phyloP scores from a whole-genome alignment of 148 eudicot genomes.

The Chenopodium suecicum region DNA sequence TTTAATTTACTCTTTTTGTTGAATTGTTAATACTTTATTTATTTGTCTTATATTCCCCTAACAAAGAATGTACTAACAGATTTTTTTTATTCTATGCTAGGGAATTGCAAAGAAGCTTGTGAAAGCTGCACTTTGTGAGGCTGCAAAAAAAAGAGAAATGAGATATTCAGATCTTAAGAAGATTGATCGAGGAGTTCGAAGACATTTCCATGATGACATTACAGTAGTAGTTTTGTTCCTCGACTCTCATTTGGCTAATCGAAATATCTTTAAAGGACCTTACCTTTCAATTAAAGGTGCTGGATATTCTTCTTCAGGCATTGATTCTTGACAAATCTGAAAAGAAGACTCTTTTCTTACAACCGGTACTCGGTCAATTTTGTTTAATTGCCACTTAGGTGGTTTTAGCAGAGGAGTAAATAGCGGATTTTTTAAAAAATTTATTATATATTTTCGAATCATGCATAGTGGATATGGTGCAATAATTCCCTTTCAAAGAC shows the following conservation, averaged over 20 bases:
- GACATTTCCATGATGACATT: constrained; percentile 86
- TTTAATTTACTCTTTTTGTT: no score
- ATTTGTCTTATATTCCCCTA: background rate
- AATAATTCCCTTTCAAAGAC: no score
- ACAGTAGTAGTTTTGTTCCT: constrained; percentile 74
- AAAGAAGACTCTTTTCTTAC: background rate
- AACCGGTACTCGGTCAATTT: background rate
- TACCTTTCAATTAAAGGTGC: constrained; percentile 55
- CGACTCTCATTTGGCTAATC: constrained; percentile 52
- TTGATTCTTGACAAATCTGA: constrained; percentile 7
- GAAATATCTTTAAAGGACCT: constrained; percentile 41
- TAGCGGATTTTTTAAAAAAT: background rate
- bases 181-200: constrained; percentile 65
- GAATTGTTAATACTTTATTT: background rate
- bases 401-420: constrained; percentile 11
- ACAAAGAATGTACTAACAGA: background rate
- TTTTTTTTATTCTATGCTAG: constrained; percentile 27
- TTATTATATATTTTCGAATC: background rate
- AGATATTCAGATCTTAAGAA: constrained; percentile 77
- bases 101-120: constrained; percentile 74
- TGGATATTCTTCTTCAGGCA: constrained; percentile 30
- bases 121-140: constrained; percentile 63
- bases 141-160: constrained; percentile 92
- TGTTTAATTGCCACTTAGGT: background rate
- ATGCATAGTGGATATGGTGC: no score